Conservation (phyloP, 495 filamentous ascomycete species). For the Xylona heveae region DNA sequence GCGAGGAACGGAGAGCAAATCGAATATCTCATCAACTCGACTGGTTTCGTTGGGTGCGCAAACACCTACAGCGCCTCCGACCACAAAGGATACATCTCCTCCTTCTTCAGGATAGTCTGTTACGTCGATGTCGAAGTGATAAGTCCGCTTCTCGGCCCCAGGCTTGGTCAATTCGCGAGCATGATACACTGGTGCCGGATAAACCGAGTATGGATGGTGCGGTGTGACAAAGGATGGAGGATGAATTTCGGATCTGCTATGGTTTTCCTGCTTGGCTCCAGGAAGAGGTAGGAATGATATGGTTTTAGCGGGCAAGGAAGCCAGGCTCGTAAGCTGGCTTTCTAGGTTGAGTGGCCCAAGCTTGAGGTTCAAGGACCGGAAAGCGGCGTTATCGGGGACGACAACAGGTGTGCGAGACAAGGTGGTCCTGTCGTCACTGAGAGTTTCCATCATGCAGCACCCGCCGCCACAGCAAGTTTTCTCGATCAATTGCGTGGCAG, state of each 20-base stretch:
- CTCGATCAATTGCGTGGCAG: constrained; percentile 33
- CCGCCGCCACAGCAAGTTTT: constrained; percentile 78
- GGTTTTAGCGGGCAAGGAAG: constrained; percentile 50
- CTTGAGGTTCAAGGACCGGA: constrained; percentile 50
- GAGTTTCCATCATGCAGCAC: constrained; percentile 53
- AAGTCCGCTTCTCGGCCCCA: constrained; percentile 94
- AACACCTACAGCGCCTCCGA: constrained; percentile 87
- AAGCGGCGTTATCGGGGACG: constrained; percentile 71
- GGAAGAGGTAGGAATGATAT: constrained; percentile 38
- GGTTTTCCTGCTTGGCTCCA: constrained; percentile 1
- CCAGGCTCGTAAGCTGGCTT: constrained; percentile 44
- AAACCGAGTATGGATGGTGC: constrained; percentile 85
- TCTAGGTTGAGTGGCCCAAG: constrained; percentile 48
- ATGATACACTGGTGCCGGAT: constrained; percentile 59
- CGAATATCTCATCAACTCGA: constrained; percentile 64
- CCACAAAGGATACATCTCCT: constrained; percentile 76
- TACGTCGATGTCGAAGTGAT: constrained; percentile 91
- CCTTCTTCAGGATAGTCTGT: constrained; percentile 80
- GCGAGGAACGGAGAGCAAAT: constrained; percentile 54
- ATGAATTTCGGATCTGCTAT: constrained; percentile 27
- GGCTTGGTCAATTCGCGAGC: constrained; percentile 67
- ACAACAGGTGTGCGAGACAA: constrained; percentile 33
- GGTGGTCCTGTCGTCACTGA: constrained; percentile 28
- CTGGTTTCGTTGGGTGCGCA: constrained; percentile 64
- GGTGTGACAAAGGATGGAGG: constrained; percentile 83